Conservation (phyloP, 805 yeast genomes). For the Komagataella mondaviorum region DNA sequence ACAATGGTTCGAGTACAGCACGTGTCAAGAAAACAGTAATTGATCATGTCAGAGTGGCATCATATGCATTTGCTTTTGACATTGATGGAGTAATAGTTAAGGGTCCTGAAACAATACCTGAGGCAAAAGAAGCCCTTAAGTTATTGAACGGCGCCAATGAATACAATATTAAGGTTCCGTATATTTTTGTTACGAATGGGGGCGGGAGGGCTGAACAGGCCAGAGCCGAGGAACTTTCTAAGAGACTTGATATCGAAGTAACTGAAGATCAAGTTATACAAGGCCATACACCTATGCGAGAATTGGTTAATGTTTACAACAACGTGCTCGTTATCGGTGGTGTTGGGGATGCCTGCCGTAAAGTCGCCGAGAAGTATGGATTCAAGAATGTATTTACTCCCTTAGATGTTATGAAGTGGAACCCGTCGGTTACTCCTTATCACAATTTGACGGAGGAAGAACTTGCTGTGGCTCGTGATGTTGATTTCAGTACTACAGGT, state of each 20-base stretch:
- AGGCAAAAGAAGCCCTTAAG: slow-evolving; percentile 60
- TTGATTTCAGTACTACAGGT: slow-evolving; percentile 51
- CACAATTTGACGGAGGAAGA: slow-evolving; percentile 70
- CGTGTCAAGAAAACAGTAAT: slow-evolving; percentile 38
- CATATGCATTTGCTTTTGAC: slow-evolving; percentile 85
- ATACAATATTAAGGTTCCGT: slow-evolving; percentile 69
- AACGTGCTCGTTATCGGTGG: slow-evolving; percentile 86
- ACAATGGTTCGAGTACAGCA: slow-evolving; percentile 27
- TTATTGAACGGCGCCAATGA: slow-evolving; percentile 67
- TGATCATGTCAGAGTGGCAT: slow-evolving; percentile 63
- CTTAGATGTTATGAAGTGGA: slow-evolving; percentile 72
- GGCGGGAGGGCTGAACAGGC: slow-evolving; percentile 77
- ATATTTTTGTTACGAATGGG: slow-evolving; percentile 81
- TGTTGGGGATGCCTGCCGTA: slow-evolving; percentile 69
- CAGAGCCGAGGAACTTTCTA: slow-evolving; percentile 58
- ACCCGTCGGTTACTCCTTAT: slow-evolving; percentile 78
- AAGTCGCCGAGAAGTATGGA: slow-evolving; percentile 76
- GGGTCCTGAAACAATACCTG: slow-evolving; percentile 76
- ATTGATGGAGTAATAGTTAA: slow-evolving; percentile 84
- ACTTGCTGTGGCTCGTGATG: slow-evolving; percentile 33
- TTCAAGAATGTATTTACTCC: slow-evolving; percentile 76
- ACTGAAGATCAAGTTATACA: slow-evolving; percentile 75
- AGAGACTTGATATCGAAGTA: slow-evolving; percentile 44
- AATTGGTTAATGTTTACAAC: slow-evolving; percentile 50
- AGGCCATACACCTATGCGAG: slow-evolving; percentile 91